Percentiles rank a stretch among this genome's conserved stretches.
Evolutionary conservation across 1,284 basidiomycete species (phyloP).

Genomic region (Ceratorhiza oryzae-sativae): DNA sequence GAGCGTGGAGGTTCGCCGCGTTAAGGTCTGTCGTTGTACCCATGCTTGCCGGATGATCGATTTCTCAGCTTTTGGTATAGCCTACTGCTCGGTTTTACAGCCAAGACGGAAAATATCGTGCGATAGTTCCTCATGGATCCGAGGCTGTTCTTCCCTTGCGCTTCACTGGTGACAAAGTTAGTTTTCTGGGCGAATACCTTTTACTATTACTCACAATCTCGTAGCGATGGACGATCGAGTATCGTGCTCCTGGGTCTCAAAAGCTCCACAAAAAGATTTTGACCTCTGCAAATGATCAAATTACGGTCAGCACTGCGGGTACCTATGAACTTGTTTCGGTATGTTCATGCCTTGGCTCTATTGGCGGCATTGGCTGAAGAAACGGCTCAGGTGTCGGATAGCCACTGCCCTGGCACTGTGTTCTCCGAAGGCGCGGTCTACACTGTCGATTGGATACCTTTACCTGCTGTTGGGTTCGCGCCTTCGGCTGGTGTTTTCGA

Average conservation of each 20-base stretch:
- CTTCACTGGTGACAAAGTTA: slow-evolving; percentile 84
- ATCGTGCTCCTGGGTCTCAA: slow-evolving; percentile 64
- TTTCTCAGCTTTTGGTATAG: slow-evolving; percentile 51
- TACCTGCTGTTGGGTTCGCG: slow-evolving; percentile 58
- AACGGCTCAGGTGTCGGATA: slow-evolving; percentile 71
- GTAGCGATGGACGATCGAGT: slow-evolving; percentile 86
- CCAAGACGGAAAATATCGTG: slow-evolving; percentile 60
- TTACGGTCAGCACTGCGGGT: slow-evolving; percentile 75
- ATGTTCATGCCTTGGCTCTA: slow-evolving; percentile 45
- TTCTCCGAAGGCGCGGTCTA: slow-evolving; percentile 67
- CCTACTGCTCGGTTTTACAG: slow-evolving; percentile 89
- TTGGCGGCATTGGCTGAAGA: neutral
- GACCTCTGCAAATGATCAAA: slow-evolving; percentile 70
- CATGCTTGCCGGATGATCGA: neutral
- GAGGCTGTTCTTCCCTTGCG: slow-evolving; percentile 76
- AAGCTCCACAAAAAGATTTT: slow-evolving; percentile 59
- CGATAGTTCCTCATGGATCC: slow-evolving; percentile 80
- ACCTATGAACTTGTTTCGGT: slow-evolving; percentile 78
- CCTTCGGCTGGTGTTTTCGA: slow-evolving; percentile 43
- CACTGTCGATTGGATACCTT: slow-evolving; percentile 75
- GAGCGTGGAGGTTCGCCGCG: slow-evolving; percentile 86
- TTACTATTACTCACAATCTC: slow-evolving; percentile 28
- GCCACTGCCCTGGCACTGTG: slow-evolving; percentile 82
- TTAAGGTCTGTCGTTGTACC: slow-evolving; percentile 62
- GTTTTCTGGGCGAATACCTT: slow-evolving; percentile 47